These are phyloP conservation scores for Fusarium concolor DNA, from an alignment of 2,329 filamentous ascomycete genomes.

Conservation along the genomic window DNA sequence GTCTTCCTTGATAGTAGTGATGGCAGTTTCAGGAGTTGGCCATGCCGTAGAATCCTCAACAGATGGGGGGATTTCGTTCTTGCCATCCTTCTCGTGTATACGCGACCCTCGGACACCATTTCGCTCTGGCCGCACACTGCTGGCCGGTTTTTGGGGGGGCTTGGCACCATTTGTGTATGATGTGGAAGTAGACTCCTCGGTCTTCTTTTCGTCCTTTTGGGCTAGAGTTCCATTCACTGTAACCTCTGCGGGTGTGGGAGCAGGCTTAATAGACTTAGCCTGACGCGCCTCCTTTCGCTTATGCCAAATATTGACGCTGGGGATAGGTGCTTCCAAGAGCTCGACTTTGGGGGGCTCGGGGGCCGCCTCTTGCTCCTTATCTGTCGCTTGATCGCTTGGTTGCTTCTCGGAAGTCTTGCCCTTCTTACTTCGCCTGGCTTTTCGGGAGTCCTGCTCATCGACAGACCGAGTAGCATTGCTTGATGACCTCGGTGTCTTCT, in stretches of 20 bases:
- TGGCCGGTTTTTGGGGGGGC: conserved; percentile 56
- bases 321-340: conserved; percentile 83
- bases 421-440: conserved; percentile 72
- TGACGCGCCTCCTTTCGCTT: conserved; percentile 76
- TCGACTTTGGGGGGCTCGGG: conserved; percentile 68
- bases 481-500: conserved; percentile 66
- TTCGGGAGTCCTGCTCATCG: conserved; percentile 66
- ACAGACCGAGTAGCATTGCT: conserved; percentile 74
- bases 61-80: conserved; percentile 64
- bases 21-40: conserved; percentile 87
- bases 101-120: conserved; percentile 63
- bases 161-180: conserved; percentile 54
- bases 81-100: conserved; percentile 56
- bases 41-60: conserved; percentile 83
- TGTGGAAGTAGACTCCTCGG: conserved; percentile 40
- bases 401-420: conserved; percentile 57
- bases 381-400: conserved; percentile 63
- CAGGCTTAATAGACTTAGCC: conserved; percentile 60
- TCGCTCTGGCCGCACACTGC: conserved; percentile 54
- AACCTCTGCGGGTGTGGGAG: conserved; percentile 53
- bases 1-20: conserved; percentile 72
- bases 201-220: conserved; percentile 59
- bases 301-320: conserved; percentile 88
- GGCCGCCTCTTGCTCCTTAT: conserved; percentile 63
- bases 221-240: conserved; percentile 46